phyloP scores from a whole-genome alignment of 176 grass and related monocot genomes.

The Lolium multiflorum region DNA sequence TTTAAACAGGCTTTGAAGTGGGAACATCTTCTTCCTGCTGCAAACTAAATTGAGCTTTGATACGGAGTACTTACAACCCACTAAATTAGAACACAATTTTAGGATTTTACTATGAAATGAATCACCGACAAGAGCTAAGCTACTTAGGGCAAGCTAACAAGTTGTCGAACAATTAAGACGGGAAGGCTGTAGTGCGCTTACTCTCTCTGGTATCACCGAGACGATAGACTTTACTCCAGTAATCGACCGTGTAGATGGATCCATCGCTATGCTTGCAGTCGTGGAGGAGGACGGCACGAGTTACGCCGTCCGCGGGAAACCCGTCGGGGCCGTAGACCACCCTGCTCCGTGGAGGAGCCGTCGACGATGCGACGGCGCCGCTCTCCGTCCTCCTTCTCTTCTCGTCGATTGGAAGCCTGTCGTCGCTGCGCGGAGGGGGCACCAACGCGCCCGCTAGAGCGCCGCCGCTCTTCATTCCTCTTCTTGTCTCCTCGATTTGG shows the following conservation, averaged over 20 bases:
- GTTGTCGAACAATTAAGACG: background rate
- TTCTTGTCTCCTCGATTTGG: too few species aligned
- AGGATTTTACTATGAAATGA: too few species aligned
- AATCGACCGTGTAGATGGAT: slow-evolving; percentile 1
- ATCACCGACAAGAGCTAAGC: background rate
- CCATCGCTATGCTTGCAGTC: slow-evolving; percentile 7
- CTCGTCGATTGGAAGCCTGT: background rate
- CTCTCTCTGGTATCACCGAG: slow-evolving; percentile 7
- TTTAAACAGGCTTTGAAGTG: too few species aligned
- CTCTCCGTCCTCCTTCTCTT: background rate
- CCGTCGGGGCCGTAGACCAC: background rate
- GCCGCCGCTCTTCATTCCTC: background rate
- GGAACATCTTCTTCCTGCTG: too few species aligned
- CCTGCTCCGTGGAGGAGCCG: background rate
- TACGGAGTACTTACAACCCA: too few species aligned
- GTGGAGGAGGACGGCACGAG: background rate
- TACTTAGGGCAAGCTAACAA: background rate
- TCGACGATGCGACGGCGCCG: background rate
- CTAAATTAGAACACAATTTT: too few species aligned
- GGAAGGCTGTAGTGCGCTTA: background rate
- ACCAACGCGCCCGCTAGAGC: background rate
- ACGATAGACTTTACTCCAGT: background rate
- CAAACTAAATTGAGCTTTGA: too few species aligned
- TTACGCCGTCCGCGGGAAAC: background rate
- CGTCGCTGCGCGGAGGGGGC: background rate